Evolutionary conservation across 2,329 filamentous ascomycete species (phyloP), one percentile per base, ranked within the genome.

Genomic region (Nemania diffusa): DNA sequence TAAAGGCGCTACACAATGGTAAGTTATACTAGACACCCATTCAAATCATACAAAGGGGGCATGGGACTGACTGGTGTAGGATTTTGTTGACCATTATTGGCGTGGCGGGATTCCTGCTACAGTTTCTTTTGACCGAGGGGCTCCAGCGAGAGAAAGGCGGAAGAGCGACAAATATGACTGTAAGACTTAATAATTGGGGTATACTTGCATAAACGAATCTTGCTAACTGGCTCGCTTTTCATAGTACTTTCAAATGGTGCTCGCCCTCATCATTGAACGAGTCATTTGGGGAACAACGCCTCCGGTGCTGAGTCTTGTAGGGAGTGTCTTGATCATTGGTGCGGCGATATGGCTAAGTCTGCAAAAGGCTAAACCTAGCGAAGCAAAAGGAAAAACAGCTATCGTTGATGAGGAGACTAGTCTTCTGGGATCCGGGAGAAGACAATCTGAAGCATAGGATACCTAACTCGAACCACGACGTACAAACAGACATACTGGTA

Each of bases 71-170:
- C 56, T 20, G 29, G 7, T 11, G 0, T 87, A 79, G 79, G 56
- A 80, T 87, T 48, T 78, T 95, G 15, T 71, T 89, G 0, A 86
- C 88, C 34, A 81, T 80, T 0, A 82, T 96, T 9, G 91, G 91
- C 0, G 74, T 89, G 0, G 91, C 89, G 37, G 92, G 92, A 0
- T 94, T 95, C 73, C 74, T 91, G n/a, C 87, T 94, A 80, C 92
- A 95, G 82, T 91, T 92, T 62, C 83, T 94, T 6, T 81, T 95
- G 0, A 93, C 92, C 0, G 89, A 90, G 8, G 92, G 91, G 0
- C 78, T 96, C 37, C 81, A 91, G 61, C 87, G 92, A 70, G 90
- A 92, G 68, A 92, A 91, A 59, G 78, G 75, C 7, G 77, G 79
- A 3, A 75, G 78, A 57, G 77, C 77, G 5, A 79, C 77, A 5